Evolutionary conservation across 805 yeast species (phyloP), one percentile per base, ranked within the genome.

Genomic region (Novakomyces olei): DNA sequence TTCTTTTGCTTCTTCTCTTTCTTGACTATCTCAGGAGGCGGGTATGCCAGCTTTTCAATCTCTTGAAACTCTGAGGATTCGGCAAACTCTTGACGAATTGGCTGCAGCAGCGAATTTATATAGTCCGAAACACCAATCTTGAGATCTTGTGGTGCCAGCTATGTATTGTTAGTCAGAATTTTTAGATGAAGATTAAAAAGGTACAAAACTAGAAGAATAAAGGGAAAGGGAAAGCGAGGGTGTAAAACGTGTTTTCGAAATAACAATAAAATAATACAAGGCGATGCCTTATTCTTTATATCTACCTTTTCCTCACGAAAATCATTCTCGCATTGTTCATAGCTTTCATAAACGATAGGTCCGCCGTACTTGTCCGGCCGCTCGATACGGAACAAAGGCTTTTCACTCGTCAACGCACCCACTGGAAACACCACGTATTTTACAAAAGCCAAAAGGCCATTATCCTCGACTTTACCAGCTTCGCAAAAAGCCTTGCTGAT

Each of bases 331-430:
- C 88, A 59, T 25, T 68, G 65, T 14, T 67, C 81, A 43, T 79
- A 60, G 14, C 77, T 60, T 27, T 49, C 49, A 65, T 69, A 88
- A 30, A 72, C 60, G 36, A 88, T 62, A 43, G 92, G 74, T 33
- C 99, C 99, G 44, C 99, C 98, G 53, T 79, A 88, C 57, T 88
- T 73, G 53, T 88, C 99, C 30, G 95, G 95, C 57, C 98, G 75
- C 47, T 75, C 69, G 44, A 88, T 69, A 51, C 54, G 60, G 57
- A 88, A 79, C 9, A 34, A 36, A 43, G 80, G 76, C 5, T 34
- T 27, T 7, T 31, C 27, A 23, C 17, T 15, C 52, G 74, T 71
- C 48, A 85, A 63, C 52, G 72, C 83, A 47, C 78, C 72, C 41
- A 83, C 72, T 42, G 98, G 98, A 39, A 71, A 71, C 30, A 85